A percentile compares a stretch with the other conserved stretches of the same genome.
Evolutionary conservation across 345 rosid species (phyloP).

Genomic region (Lumnitzera littorea): DNA sequence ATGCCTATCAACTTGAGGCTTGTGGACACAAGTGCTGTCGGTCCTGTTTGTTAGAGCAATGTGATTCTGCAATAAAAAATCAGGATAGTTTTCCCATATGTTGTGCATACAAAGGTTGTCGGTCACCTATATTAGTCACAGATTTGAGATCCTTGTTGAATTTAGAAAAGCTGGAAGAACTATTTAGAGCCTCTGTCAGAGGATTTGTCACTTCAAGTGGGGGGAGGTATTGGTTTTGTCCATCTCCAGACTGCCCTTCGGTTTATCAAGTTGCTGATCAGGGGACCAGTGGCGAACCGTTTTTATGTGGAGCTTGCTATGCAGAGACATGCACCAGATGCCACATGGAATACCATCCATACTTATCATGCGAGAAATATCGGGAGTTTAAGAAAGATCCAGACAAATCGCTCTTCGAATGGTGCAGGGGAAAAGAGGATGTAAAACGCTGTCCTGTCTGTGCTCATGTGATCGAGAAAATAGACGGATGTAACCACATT

Average conservation of each 20-base stretch:
- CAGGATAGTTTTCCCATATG: slow-evolving; percentile 57
- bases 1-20: slow-evolving; percentile 65
- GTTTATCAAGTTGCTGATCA: slow-evolving; percentile 49
- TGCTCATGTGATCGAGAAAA: slow-evolving; percentile 63
- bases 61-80: slow-evolving; percentile 60
- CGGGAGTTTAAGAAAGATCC: slow-evolving; percentile 68
- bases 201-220: slow-evolving; percentile 57
- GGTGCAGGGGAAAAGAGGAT: slow-evolving; percentile 63
- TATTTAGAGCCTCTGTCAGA: slow-evolving; percentile 65
- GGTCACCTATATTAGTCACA: slow-evolving; percentile 36
- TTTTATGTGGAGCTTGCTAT: slow-evolving; percentile 67
- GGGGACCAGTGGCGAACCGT: slow-evolving; percentile 32
- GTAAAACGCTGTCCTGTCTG: slow-evolving; percentile 74
- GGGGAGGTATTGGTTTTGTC: slow-evolving; percentile 63
- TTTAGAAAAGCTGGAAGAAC: slow-evolving; percentile 66
- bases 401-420: slow-evolving; percentile 64
- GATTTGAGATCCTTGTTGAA: slow-evolving; percentile 59
- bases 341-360: slow-evolving; percentile 73
- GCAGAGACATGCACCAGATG: slow-evolving; percentile 65
- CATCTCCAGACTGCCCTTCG: slow-evolving; percentile 85
- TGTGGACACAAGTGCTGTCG: slow-evolving; percentile 69
- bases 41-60: slow-evolving; percentile 70
- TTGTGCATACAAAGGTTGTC: slow-evolving; percentile 48
- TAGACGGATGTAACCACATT: slow-evolving; percentile 79
- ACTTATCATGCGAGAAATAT: slow-evolving; percentile 64